Evolutionary conservation across 2,329 filamentous ascomycete genomes (phyloP).

Genomic region (Fusarium oxysporum): DNA sequence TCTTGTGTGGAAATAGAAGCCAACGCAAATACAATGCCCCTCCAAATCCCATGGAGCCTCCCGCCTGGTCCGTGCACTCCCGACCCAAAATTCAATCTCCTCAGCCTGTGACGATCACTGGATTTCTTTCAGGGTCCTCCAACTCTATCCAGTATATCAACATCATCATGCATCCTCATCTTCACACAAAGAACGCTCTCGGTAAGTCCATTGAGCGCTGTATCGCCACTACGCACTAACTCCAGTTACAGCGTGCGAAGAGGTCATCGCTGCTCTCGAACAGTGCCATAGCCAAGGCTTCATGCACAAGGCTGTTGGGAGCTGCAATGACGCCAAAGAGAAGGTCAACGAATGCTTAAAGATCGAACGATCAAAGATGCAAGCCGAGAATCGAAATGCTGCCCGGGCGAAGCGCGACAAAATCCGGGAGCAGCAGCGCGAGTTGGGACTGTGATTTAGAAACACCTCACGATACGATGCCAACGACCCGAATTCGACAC

Average conservation of each 20-base stretch:
- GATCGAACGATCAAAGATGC: slow-evolving; percentile 81
- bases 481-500: neutral
- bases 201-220: slow-evolving; percentile 63
- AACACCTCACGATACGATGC: neutral
- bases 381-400: slow-evolving; percentile 77
- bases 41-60: slow-evolving; percentile 36
- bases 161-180: slow-evolving; percentile 90
- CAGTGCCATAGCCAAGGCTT: slow-evolving; percentile 96
- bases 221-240: slow-evolving; percentile 28
- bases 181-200: slow-evolving; percentile 91
- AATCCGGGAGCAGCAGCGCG: slow-evolving; percentile 78
- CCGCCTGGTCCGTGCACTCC: slow-evolving; percentile 49
- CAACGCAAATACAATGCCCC: slow-evolving; percentile 34
- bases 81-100: slow-evolving; percentile 22
- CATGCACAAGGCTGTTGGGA: slow-evolving; percentile 88
- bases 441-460: slow-evolving; percentile 51
- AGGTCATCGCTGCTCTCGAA: slow-evolving; percentile 92
- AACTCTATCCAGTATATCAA: slow-evolving; percentile 14
- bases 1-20: slow-evolving; percentile 12
- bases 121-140: slow-evolving; percentile 37
- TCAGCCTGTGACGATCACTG: slow-evolving; percentile 26
- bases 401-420: slow-evolving; percentile 76
- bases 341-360: slow-evolving; percentile 88
- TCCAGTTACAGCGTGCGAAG: slow-evolving; percentile 81
- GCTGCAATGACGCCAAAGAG: slow-evolving; percentile 88